Conservation (phyloP, 768 basidiomycete genomes). For the Naematelia encephala region DNA sequence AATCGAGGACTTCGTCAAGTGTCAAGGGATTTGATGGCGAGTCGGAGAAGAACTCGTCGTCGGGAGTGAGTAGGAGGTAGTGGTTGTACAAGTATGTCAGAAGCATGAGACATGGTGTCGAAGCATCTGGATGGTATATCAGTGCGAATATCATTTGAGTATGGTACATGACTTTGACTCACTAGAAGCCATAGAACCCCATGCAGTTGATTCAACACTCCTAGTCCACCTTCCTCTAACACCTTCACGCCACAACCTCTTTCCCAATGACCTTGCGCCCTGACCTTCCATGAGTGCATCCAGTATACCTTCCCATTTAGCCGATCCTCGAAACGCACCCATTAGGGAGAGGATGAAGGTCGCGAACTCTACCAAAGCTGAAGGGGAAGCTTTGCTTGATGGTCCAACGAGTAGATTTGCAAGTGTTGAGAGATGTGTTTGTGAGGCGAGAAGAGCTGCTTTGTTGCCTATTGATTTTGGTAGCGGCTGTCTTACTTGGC, state of each 20-base stretch:
- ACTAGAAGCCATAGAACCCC: constrained; percentile 48
- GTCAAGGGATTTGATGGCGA: constrained; percentile 62
- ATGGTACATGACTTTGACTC: constrained; percentile 26
- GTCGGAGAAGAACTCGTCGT: constrained; percentile 83
- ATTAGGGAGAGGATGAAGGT: constrained; percentile 61
- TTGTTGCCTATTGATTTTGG: constrained; percentile 58
- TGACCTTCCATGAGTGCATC: constrained; percentile 51
- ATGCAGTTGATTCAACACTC: constrained; percentile 11
- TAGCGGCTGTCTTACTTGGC: constrained; percentile 14
- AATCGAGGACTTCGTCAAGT: constrained; percentile 72
- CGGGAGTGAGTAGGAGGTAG: constrained; percentile 82
- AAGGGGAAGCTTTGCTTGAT: constrained; percentile 37
- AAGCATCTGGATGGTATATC: constrained; percentile 51
- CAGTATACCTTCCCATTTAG: constrained; percentile 60
- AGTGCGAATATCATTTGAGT: constrained; percentile 20
- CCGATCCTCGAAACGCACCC: constrained; percentile 59
- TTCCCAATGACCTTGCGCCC: constrained; percentile 42
- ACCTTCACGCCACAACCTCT: constrained; percentile 63
- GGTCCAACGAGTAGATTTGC: constrained; percentile 52
- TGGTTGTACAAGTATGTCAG: constrained; percentile 79
- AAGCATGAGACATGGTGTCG: constrained; percentile 67
- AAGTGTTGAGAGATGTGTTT: constrained; percentile 46
- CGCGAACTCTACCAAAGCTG: constrained; percentile 58
- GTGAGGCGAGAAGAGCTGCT: constrained; percentile 59
- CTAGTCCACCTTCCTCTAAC: constrained; percentile 39